A percentile compares a stretch with the other conserved stretches of the same genome.
These are phyloP conservation scores for Phytophthora quininea DNA, from an alignment of 352 stramenopile genomes.

Conservation along the genomic window DNA sequence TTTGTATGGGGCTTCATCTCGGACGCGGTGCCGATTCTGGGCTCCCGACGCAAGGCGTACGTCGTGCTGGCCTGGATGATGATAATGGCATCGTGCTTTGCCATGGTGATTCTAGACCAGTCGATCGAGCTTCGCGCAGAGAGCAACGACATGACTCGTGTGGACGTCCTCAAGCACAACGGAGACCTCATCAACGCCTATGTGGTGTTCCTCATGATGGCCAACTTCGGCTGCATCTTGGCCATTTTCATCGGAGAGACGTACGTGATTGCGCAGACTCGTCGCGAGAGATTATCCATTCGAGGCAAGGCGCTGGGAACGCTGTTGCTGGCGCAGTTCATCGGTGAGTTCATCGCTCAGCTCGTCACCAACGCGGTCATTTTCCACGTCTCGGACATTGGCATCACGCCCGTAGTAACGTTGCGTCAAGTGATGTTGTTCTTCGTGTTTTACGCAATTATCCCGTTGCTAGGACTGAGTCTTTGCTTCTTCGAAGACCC, in stretches of 20 bases:
- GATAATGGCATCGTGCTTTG: conserved; percentile 39
- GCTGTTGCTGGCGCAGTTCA: conserved; percentile 43
- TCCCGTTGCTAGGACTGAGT: conserved; percentile 42
- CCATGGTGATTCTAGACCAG: conserved; percentile 45
- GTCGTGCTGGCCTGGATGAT: conserved; percentile 69
- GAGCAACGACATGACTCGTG: conserved; percentile 23
- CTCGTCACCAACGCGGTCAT: conserved; percentile 34
- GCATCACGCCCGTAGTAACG: conserved; percentile 28
- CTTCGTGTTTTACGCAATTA: conserved; percentile 46
- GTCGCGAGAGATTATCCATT: conserved; percentile 33
- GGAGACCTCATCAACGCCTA: conserved; percentile 36
- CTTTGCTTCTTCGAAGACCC: conserved; percentile 47
- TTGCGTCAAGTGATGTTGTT: conserved; percentile 39
- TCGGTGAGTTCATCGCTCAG: conserved; percentile 43
- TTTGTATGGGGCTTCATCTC: conserved; percentile 82
- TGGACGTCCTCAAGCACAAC: conserved; percentile 19
- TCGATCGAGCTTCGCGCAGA: conserved; percentile 28
- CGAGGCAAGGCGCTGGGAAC: conserved; percentile 40
- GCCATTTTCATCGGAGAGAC: conserved; percentile 45
- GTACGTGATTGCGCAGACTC: conserved; percentile 51
- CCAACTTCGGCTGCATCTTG: conserved; percentile 55
- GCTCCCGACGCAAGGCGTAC: conserved; percentile 79
- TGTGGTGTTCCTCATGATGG: conserved; percentile 39
- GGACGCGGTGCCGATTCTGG: conserved; percentile 78
- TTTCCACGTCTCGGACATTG: conserved; percentile 29